Evolutionary conservation across 345 rosid genomes (phyloP).

Genomic region (Camelina hispida): DNA sequence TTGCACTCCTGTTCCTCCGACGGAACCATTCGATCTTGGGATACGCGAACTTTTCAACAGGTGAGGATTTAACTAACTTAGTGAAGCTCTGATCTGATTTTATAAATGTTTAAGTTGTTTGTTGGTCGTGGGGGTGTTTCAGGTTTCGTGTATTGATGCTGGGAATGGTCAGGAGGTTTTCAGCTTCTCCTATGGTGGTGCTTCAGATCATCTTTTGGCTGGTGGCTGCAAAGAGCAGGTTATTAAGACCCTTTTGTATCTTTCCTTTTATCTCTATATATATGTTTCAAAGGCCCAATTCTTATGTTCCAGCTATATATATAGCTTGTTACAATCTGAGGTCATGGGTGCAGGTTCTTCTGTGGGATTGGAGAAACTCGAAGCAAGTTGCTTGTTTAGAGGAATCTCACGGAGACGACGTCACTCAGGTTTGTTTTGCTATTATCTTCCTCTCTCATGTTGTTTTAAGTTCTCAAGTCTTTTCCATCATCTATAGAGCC

Average conservation of each 20-base stretch:
- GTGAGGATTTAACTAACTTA: slow-evolving; percentile 43
- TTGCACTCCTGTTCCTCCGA: slow-evolving; percentile 94
- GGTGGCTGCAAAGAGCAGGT: slow-evolving; percentile 93
- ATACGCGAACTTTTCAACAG: slow-evolving; percentile 78
- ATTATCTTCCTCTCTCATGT: neutral
- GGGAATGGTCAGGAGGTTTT: slow-evolving; percentile 67
- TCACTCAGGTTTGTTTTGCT: slow-evolving; percentile 70
- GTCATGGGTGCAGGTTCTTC: slow-evolving; percentile 54
- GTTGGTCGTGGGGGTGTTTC: slow-evolving; percentile 19
- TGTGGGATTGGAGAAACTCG: slow-evolving; percentile 97
- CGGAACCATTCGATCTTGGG: slow-evolving; percentile 90
- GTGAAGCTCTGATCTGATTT: neutral
- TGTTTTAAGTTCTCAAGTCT: neutral
- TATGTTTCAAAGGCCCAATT: no score
- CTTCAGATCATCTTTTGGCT: slow-evolving; percentile 72
- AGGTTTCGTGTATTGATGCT: slow-evolving; percentile 67
- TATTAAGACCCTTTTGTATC: neutral
- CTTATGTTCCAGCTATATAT: no score
- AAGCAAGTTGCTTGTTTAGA: slow-evolving; percentile 92
- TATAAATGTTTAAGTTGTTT: neutral
- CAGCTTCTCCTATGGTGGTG: slow-evolving; percentile 83
- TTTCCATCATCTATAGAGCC: neutral
- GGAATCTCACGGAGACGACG: slow-evolving; percentile 88
- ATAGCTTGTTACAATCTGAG: slow-evolving; percentile 8
- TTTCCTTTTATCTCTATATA: neutral